A percentile compares a stretch with the other conserved stretches of the same genome.
Conservation (phyloP, 306 rosid species). For the Pyrus bretschneideri region DNA sequence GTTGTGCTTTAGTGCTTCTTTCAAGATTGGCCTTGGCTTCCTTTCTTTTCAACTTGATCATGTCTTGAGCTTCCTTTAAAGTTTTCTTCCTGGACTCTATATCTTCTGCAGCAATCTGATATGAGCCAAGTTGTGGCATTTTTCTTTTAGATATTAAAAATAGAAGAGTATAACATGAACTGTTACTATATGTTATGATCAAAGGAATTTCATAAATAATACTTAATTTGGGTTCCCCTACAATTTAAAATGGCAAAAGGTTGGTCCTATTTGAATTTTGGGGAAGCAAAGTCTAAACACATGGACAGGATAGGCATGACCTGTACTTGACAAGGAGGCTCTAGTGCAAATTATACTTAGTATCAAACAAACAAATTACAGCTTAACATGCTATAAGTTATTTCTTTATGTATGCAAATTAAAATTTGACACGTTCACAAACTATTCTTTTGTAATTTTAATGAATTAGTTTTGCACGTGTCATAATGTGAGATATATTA, state of each 20-base stretch:
- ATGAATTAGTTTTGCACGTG: too few relatives aligned
- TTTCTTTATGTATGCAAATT: too few relatives aligned
- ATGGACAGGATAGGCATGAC: not conserved
- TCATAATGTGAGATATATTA: too few relatives aligned
- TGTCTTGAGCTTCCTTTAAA: constrained; percentile 45
- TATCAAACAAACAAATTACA: too few relatives aligned
- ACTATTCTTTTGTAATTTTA: too few relatives aligned
- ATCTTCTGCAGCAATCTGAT: constrained; percentile 38
- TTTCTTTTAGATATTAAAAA: not conserved
- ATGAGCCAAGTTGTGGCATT: not conserved
- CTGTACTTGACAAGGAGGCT: not conserved
- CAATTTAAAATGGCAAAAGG: not conserved
- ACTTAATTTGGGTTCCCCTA: not conserved
- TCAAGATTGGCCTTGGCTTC: constrained; percentile 46
- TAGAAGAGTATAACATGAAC: too few relatives aligned
- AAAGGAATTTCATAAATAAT: not conserved
- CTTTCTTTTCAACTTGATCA: constrained; percentile 37
- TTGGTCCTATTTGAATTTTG: not conserved
- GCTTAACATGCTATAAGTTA: too few relatives aligned
- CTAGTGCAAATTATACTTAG: not conserved
- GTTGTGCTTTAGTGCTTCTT: constrained; percentile 54
- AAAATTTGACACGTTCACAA: too few relatives aligned
- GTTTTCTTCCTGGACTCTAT: constrained; percentile 32
- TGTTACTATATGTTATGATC: not conserved
- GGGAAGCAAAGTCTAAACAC: not conserved